Evolutionary conservation across 1,284 basidiomycete species (phyloP), one percentile per base, ranked within the genome.

Genomic region (Malassezia yamatoensis): DNA sequence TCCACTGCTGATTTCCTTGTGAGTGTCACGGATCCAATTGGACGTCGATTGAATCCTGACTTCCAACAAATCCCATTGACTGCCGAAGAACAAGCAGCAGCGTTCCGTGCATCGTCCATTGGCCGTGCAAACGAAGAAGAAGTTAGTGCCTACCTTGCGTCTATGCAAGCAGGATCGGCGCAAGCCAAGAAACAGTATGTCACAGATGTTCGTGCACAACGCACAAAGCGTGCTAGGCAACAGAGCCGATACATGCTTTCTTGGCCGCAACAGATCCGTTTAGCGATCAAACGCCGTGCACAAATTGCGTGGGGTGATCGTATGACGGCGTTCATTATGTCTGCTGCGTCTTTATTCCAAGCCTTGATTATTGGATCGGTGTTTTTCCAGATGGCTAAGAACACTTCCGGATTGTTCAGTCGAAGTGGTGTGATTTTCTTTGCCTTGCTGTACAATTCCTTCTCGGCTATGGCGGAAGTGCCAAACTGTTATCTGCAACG

Each of bases 361-460:
- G 84, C 79, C 9, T 68, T 88, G 53, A 85, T 88, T 62, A 79
- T 85, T 54, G 87, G 88, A 11, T 86, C 85, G 0, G 80, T 85
- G 35, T 93, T 87, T 78, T 79, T 84, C 60, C 78, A 81, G 5
- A 76, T 85, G 47, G 78, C 82, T 0, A 77, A 83, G 15, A 74
- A 78, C 5, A 87, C 88, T 0, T 73, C 77, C 0, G 83, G 83
- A 12, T 86, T 83, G 73, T 91, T 85, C 78, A 84, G 85, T 13
- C 82, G 88, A 18, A 54, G 50, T 21, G 60, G 60, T 51, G 52
- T 60, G 3, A 58, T 63, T 43, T 61, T 63, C 49, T 59, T 63
- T 49, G 43, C 52, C 5, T 41, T 67, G 24, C 63, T 68, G 10
- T 80, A 76, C 70, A 78, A 78, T 53, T 76, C 78, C 6, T 69